Evolutionary conservation across 768 basidiomycete genomes (phyloP).

Genomic region (Boletales sp.): DNA sequence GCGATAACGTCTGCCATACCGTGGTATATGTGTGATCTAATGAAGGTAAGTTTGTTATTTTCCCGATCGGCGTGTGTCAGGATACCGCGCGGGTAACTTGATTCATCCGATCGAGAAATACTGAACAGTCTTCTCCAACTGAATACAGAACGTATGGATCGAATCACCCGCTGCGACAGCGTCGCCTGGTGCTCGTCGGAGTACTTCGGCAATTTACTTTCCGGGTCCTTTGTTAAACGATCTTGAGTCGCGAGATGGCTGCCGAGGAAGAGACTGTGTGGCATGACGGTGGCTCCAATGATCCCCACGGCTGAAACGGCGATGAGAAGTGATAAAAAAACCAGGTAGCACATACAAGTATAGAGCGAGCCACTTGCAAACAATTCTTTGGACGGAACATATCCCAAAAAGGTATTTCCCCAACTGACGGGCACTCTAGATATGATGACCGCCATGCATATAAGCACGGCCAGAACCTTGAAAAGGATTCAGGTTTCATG

Average conservation of each 20-base stretch:
- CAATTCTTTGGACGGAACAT: conserved; percentile 65
- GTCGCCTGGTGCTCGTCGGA: conserved; percentile 13
- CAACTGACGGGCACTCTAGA: conserved; percentile 68
- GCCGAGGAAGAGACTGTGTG: conserved; percentile 88
- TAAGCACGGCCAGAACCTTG: conserved; percentile 66
- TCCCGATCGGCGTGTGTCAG: conserved; percentile 51
- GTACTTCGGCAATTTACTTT: conserved; percentile 15
- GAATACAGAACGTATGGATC: conserved; percentile 6
- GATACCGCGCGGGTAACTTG: conserved; percentile 24
- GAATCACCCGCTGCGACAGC: conserved; percentile 17
- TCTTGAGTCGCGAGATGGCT: conserved; percentile 84
- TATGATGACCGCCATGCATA: conserved; percentile 77
- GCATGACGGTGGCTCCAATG: conserved; percentile 87
- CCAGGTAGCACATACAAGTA: conserved; percentile 45
- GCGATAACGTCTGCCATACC: conserved; percentile 62
- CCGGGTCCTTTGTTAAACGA: conserved; percentile 42
- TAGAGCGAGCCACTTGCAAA: conserved; percentile 58
- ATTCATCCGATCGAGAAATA: conserved; percentile 20
- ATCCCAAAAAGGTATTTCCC: conserved; percentile 72
- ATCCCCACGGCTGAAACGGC: conserved; percentile 58
- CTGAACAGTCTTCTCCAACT: conserved; percentile 20
- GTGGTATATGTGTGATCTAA: conserved; percentile 62
- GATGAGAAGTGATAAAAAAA: conserved; percentile 7
- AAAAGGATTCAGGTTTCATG: conserved; percentile 1
- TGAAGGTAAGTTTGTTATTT: conserved; percentile 53